Percentiles rank a stretch among this genome's conserved stretches.
Evolutionary conservation across 768 basidiomycete genomes (phyloP).

Genomic region (Boletus insuetus): DNA sequence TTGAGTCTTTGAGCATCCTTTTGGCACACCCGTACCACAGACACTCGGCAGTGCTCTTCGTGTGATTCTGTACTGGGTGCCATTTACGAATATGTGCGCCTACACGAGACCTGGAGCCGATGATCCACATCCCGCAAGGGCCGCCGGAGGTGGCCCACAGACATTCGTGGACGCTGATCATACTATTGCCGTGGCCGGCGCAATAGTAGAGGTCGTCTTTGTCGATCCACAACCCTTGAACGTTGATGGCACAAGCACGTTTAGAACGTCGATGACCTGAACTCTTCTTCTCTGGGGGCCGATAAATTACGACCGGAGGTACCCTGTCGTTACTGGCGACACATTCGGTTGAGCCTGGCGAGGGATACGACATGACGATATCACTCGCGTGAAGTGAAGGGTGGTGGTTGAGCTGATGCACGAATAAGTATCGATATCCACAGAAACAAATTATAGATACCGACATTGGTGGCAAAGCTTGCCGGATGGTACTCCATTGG

Average conservation of each 20-base stretch:
- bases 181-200: neutral
- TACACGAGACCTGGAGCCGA: neutral
- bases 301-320: neutral
- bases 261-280: neutral
- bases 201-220: neutral
- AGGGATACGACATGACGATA: too few relatives aligned
- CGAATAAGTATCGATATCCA: too few relatives aligned
- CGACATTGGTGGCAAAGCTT: too few relatives aligned
- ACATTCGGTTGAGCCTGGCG: too few relatives aligned
- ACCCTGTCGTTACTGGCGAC: neutral
- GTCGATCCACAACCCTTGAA: slow-evolving; percentile 5
- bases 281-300: neutral
- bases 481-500: too few relatives aligned
- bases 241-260: neutral
- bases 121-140: slow-evolving; percentile 12
- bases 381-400: too few relatives aligned
- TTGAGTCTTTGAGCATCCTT: slow-evolving; percentile 2
- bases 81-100: slow-evolving; percentile 10
- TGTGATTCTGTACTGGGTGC: neutral
- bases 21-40: slow-evolving; percentile 3
- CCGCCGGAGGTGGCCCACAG: neutral
- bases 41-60: neutral
- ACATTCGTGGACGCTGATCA: slow-evolving; percentile 9
- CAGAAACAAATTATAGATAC: too few relatives aligned
- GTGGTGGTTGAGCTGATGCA: too few relatives aligned